Evolutionary conservation across 768 basidiomycete species (phyloP).

Genomic region (Pulveroboletus frians): DNA sequence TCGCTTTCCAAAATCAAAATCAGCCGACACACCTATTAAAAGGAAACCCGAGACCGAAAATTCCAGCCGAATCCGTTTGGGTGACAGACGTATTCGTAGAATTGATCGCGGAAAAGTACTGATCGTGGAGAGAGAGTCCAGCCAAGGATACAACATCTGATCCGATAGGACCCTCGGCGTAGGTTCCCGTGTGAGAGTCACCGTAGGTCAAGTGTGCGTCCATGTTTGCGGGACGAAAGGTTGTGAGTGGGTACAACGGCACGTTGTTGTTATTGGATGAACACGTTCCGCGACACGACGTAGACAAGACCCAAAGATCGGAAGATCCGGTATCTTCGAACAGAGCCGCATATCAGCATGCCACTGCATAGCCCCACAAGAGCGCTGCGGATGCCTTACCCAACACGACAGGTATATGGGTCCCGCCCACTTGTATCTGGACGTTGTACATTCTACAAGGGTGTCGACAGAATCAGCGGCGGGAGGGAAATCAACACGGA

Average conservation of each 20-base stretch:
- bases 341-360: neutral
- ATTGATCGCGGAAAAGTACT: constrained; percentile 64
- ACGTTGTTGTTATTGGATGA: constrained; percentile 31
- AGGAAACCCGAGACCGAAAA: constrained; percentile 74
- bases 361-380: neutral
- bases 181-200: constrained; percentile 66
- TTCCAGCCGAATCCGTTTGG: constrained; percentile 55
- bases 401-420: constrained; percentile 50
- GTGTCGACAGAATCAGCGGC: neutral
- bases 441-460: constrained; percentile 62
- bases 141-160: constrained; percentile 53
- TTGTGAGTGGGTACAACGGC: constrained; percentile 45
- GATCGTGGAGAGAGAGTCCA: constrained; percentile 42
- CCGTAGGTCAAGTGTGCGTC: constrained; percentile 57
- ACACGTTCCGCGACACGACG: constrained; percentile 44
- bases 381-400: constrained; percentile 36
- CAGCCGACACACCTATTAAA: constrained; percentile 49
- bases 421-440: constrained; percentile 51
- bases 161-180: constrained; percentile 60
- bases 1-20: neutral
- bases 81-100: constrained; percentile 61
- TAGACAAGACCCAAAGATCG: constrained; percentile 69
- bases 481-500: neutral
- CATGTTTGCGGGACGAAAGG: constrained; percentile 44
- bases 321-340: constrained; percentile 71